phyloP scores from a whole-genome alignment of 2,329 filamentous ascomycete species.

The Camptophora hylomeconis region DNA sequence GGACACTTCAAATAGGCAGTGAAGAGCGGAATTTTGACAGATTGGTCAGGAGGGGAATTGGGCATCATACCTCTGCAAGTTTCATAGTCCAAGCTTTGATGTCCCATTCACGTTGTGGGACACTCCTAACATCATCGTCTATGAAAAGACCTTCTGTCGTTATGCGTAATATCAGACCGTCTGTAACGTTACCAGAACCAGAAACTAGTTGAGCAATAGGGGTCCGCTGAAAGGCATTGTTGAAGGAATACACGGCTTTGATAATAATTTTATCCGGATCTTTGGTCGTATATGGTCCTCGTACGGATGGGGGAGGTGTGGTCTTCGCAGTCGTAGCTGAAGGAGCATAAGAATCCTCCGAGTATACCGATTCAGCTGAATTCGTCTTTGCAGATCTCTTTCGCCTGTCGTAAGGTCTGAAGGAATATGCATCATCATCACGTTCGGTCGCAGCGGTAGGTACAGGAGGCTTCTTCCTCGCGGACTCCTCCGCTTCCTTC shows the following conservation, averaged over 20 bases:
- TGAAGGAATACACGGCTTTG: constrained; percentile 83
- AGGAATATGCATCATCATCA: constrained; percentile 57
- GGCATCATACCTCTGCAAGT: constrained; percentile 75
- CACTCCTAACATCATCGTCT: constrained; percentile 82
- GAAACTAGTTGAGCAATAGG: constrained; percentile 82
- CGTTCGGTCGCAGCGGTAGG: constrained; percentile 25
- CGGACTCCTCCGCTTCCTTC: constrained; percentile 12
- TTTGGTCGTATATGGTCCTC: constrained; percentile 69
- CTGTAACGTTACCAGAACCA: constrained; percentile 71
- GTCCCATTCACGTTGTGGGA: constrained; percentile 96
- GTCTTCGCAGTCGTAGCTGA: constrained; percentile 75
- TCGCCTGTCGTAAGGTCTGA: constrained; percentile 62
- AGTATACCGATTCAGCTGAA: constrained; percentile 59
- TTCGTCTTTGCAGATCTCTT: constrained; percentile 43
- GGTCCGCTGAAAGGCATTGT: constrained; percentile 76
- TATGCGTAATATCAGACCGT: constrained; percentile 82
- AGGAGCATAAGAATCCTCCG: constrained; percentile 75
- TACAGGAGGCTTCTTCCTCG: constrained; percentile 22
- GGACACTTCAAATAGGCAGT: too few species aligned
- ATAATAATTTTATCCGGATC: constrained; percentile 96
- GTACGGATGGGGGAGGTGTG: constrained; percentile 65
- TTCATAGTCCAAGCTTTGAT: constrained; percentile 97
- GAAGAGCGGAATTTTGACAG: constrained; percentile 45
- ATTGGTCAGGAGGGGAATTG: constrained; percentile 31
- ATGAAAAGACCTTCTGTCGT: constrained; percentile 93